Evolutionary conservation across 306 rosid genomes (phyloP).

Genomic region (Malus sieversii): DNA sequence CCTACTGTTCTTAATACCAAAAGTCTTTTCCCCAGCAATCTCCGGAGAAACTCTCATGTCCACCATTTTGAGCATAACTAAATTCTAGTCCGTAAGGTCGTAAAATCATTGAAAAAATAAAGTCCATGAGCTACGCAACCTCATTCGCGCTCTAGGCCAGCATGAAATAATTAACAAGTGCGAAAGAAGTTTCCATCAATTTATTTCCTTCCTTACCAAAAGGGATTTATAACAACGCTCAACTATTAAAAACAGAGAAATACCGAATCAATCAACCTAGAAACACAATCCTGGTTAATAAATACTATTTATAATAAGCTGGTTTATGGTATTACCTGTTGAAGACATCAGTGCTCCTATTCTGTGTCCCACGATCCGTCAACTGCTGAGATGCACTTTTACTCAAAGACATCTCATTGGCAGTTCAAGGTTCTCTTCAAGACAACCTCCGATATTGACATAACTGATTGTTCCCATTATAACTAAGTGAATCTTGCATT

Average conservation of each 20-base stretch:
- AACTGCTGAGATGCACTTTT: constrained; percentile 20
- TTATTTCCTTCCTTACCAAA: neutral
- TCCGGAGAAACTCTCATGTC: neutral
- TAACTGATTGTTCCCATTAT: constrained; percentile 19
- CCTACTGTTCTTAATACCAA: neutral
- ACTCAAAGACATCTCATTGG: constrained; percentile 34
- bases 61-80: neutral
- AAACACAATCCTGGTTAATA: constrained; percentile 3
- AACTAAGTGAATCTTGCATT: constrained; percentile 14
- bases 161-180: neutral
- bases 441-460: constrained; percentile 12
- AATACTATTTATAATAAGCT: neutral
- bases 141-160: neutral
- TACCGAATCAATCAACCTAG: constrained; percentile 1
- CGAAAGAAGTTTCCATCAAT: neutral
- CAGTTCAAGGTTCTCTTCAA: constrained; percentile 17
- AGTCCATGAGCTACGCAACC: neutral
- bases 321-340: constrained; percentile 16
- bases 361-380: constrained; percentile 17
- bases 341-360: constrained; percentile 16
- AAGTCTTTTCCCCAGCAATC: neutral
- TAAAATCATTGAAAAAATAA: neutral
- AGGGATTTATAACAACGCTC: neutral
- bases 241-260: neutral
- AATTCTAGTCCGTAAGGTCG: neutral